Conservation (phyloP, 176 grass and related monocot species). For the Triticum turgidum region DNA sequence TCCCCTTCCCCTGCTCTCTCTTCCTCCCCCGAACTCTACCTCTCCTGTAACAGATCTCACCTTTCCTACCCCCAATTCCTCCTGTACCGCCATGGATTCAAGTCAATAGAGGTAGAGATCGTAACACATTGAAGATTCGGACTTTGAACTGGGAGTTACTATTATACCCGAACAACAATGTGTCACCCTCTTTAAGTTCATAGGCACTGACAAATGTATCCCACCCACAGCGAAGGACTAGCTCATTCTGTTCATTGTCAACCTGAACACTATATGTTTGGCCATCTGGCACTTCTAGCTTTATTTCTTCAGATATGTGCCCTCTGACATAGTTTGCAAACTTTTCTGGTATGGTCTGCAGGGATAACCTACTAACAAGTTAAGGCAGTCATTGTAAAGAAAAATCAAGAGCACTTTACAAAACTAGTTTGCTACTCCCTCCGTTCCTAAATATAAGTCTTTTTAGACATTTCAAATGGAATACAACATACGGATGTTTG, state of each 20-base stretch:
- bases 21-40: too few species aligned
- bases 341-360: not conserved
- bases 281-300: not conserved
- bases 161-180: not conserved
- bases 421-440: too few species aligned
- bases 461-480: too few species aligned
- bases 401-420: not conserved
- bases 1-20: too few species aligned
- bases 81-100: too few species aligned
- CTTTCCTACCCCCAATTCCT: too few species aligned
- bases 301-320: not conserved
- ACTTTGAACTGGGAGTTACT: constrained; percentile 35
- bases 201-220: not conserved
- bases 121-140: constrained; percentile 15
- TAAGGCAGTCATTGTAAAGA: not conserved
- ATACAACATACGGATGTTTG: too few species aligned
- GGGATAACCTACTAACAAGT: not conserved
- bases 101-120: too few species aligned
- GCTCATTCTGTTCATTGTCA: not conserved
- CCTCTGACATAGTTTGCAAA: not conserved
- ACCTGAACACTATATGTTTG: not conserved
- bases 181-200: not conserved
- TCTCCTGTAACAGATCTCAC: too few species aligned
- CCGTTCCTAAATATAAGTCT: too few species aligned
- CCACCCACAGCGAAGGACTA: not conserved